Conservation (phyloP, 805 yeast genomes). For the Clavispora phyllophila region DNA sequence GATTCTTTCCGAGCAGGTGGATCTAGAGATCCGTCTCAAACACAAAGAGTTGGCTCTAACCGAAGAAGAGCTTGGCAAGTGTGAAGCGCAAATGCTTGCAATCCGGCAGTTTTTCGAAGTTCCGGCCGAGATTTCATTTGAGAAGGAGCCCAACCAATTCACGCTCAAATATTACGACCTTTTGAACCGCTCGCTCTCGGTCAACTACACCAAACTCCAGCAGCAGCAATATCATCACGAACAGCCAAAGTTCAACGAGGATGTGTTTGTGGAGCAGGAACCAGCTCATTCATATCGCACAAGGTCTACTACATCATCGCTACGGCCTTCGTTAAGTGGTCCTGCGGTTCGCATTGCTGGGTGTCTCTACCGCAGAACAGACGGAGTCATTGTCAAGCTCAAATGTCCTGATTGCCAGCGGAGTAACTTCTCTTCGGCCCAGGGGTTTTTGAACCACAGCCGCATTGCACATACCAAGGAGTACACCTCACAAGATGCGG, state of each 20-base stretch:
- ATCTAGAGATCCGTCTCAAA: slow-evolving; percentile 55
- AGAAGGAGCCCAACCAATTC: slow-evolving; percentile 41
- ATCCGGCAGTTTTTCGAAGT: slow-evolving; percentile 43
- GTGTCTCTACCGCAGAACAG: slow-evolving; percentile 62
- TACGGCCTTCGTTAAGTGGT: slow-evolving; percentile 42
- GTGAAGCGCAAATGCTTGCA: slow-evolving; percentile 53
- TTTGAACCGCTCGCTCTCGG: slow-evolving; percentile 29
- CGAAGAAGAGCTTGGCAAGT: slow-evolving; percentile 50
- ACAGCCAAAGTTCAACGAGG: slow-evolving; percentile 10
- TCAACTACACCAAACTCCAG: slow-evolving; percentile 27
- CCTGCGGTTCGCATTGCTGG: slow-evolving; percentile 24
- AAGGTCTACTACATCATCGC: slow-evolving; percentile 46
- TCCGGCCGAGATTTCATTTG: slow-evolving; percentile 34
- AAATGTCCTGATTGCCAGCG: slow-evolving; percentile 66
- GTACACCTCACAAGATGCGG: slow-evolving; percentile 67
- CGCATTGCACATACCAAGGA: slow-evolving; percentile 70
- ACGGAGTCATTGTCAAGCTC: slow-evolving; percentile 63
- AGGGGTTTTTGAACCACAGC: slow-evolving; percentile 75
- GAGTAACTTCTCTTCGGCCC: slow-evolving; percentile 70
- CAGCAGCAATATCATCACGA: slow-evolving; percentile 11
- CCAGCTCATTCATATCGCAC: slow-evolving; percentile 37
- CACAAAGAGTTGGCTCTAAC: slow-evolving; percentile 51
- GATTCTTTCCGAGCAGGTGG: slow-evolving; percentile 43
- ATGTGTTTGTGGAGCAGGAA: slow-evolving; percentile 7
- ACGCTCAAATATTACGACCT: slow-evolving; percentile 38